Evolutionary conservation across 2,329 filamentous ascomycete genomes (phyloP).

Genomic region (Apiospora koreana): DNA sequence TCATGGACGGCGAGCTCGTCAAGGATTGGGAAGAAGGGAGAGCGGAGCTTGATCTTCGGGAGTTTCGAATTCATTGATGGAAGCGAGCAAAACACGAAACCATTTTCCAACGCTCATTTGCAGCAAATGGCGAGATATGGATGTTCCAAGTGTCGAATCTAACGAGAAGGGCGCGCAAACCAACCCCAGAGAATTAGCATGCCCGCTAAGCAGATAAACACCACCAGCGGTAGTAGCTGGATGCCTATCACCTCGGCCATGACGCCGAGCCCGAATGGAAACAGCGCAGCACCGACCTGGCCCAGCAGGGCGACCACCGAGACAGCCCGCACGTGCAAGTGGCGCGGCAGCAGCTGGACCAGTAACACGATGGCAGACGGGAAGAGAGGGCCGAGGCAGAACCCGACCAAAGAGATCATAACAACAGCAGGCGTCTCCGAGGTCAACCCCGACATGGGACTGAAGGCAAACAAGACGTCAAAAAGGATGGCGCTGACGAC

Average conservation of each 20-base stretch:
- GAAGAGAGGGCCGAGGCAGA: conserved; percentile 43
- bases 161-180: background rate
- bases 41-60: background rate
- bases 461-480: conserved; percentile 21
- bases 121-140: no score
- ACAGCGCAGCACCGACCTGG: conserved; percentile 42
- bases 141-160: no score
- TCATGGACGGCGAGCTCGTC: conserved; percentile 14
- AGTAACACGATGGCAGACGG: conserved; percentile 42
- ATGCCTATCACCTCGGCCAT: conserved; percentile 40
- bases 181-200: background rate
- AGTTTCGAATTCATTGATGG: background rate
- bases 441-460: background rate
- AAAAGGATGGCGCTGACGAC: conserved; percentile 22
- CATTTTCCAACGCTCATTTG: no score
- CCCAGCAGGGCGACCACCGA: conserved; percentile 45
- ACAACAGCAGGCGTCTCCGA: conserved; percentile 21
- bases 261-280: conserved; percentile 45
- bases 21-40: conserved; percentile 1
- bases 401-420: conserved; percentile 35
- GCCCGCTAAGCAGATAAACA: conserved; percentile 16
- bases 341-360: conserved; percentile 35
- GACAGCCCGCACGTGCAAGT: conserved; percentile 44
- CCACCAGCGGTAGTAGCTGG: conserved; percentile 34
- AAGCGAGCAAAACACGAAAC: no score